Percentiles rank a stretch among this genome's conserved stretches.
Evolutionary conservation across 176 grass and related monocot species (phyloP).

Genomic region (Saccharum officinarum): DNA sequence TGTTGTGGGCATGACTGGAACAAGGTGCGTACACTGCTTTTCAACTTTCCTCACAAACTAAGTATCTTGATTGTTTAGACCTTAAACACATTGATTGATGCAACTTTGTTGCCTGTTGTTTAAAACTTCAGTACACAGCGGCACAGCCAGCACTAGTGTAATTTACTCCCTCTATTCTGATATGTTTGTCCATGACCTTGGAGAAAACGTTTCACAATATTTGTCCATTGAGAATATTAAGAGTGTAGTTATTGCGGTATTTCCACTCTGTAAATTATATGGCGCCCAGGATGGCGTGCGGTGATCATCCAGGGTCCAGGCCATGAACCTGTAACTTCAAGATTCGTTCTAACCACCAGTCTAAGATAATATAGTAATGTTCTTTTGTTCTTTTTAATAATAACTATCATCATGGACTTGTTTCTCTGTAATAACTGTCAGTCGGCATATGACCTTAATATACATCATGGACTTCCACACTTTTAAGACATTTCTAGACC

Average conservation of each 20-base stretch:
- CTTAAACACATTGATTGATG: conserved; percentile 4
- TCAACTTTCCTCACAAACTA: neutral
- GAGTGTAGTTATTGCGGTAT: neutral
- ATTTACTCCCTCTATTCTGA: neutral
- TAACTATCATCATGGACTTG: neutral
- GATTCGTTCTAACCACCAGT: neutral
- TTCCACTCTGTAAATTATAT: too few species aligned
- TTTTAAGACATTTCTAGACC: neutral
- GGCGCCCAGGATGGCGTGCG: too few species aligned
- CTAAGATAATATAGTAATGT: too few species aligned
- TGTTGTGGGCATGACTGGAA: conserved; percentile 33
- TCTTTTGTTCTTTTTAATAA: neutral
- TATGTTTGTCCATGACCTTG: neutral
- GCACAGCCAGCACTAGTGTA: neutral
- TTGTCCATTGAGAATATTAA: neutral
- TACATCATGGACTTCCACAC: conserved; percentile 3
- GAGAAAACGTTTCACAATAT: neutral
- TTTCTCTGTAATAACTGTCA: neutral
- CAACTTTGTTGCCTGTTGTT: neutral
- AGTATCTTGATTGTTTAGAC: neutral
- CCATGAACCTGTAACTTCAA: neutral
- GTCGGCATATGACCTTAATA: neutral
- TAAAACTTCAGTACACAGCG: neutral
- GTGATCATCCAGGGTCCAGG: neutral
- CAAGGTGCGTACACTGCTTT: conserved; percentile 45